Conservation (phyloP, 2,329 filamentous ascomycete genomes). For the Pseudogymnoascus sp. region DNA sequence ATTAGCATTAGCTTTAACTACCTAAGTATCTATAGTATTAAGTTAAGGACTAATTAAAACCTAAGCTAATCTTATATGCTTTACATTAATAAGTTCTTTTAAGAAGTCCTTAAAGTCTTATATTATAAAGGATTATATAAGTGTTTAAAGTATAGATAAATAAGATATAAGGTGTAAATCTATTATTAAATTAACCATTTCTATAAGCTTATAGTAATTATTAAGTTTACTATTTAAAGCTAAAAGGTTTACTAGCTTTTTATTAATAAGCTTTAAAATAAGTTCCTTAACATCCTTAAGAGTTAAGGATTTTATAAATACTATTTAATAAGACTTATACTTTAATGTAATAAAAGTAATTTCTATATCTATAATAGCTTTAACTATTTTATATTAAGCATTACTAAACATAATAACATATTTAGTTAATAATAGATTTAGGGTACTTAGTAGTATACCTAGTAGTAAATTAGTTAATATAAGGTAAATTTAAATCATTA, state of each 20-base stretch:
- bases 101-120: neutral
- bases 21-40: too few species aligned
- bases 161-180: neutral
- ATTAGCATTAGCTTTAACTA: too few species aligned
- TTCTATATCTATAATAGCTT: too few species aligned
- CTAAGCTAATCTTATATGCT: neutral
- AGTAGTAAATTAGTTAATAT: neutral
- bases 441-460: slow-evolving; percentile 10
- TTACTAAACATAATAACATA: too few species aligned
- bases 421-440: neutral
- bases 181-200: too few species aligned
- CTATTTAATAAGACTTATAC: too few species aligned
- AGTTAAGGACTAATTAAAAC: too few species aligned
- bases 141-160: neutral
- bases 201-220: too few species aligned
- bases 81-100: neutral
- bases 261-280: slow-evolving; percentile 8
- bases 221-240: neutral
- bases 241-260: neutral
- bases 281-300: slow-evolving; percentile 7
- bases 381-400: too few species aligned
- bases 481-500: slow-evolving; percentile 13
- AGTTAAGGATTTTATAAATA: neutral
- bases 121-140: neutral
- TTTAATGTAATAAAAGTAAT: too few species aligned